Percentiles rank a stretch among this genome's conserved stretches.
These are phyloP conservation scores for Linanthus parryae DNA, from an alignment of 148 eudicot genomes.

Conservation along the genomic window DNA sequence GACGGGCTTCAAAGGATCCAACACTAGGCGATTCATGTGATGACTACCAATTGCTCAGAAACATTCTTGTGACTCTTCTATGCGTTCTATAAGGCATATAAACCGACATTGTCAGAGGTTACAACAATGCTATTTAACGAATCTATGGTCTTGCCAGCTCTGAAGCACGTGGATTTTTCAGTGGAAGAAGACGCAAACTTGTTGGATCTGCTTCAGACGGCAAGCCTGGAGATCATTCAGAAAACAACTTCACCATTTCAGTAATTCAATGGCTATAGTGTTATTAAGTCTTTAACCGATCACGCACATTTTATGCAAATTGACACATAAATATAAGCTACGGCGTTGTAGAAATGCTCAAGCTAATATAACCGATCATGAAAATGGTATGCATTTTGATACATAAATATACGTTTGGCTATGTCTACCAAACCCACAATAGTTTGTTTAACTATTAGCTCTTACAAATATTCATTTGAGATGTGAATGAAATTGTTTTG, in stretches of 20 bases:
- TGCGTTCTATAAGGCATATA: slow-evolving; percentile 29
- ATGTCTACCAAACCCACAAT: too few relatives aligned
- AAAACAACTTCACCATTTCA: slow-evolving; percentile 18
- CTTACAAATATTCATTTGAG: too few relatives aligned
- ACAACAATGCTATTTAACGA: slow-evolving; percentile 24
- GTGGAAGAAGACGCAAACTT: slow-evolving; percentile 18
- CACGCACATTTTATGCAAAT: too few relatives aligned
- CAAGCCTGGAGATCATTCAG: slow-evolving; percentile 9
- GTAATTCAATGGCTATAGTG: slow-evolving; percentile 15
- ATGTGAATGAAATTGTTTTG: too few relatives aligned
- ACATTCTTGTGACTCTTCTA: slow-evolving; percentile 29
- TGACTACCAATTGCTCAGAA: slow-evolving; percentile 13
- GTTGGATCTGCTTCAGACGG: neutral
- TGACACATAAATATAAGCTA: too few relatives aligned
- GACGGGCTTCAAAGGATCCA: slow-evolving; percentile 23
- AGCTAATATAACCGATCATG: too few relatives aligned
- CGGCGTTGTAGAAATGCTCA: too few relatives aligned
- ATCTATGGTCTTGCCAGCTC: slow-evolving; percentile 16
- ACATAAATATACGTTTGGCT: too few relatives aligned
- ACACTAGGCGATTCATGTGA: slow-evolving; percentile 6
- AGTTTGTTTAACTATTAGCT: too few relatives aligned
- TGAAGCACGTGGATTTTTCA: slow-evolving; percentile 25
- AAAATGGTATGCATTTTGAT: too few relatives aligned
- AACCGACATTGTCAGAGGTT: slow-evolving; percentile 30
- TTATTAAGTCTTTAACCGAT: too few relatives aligned